phyloP scores from a whole-genome alignment of 2,329 filamentous ascomycete species.

The Phialocephala subalpina region DNA sequence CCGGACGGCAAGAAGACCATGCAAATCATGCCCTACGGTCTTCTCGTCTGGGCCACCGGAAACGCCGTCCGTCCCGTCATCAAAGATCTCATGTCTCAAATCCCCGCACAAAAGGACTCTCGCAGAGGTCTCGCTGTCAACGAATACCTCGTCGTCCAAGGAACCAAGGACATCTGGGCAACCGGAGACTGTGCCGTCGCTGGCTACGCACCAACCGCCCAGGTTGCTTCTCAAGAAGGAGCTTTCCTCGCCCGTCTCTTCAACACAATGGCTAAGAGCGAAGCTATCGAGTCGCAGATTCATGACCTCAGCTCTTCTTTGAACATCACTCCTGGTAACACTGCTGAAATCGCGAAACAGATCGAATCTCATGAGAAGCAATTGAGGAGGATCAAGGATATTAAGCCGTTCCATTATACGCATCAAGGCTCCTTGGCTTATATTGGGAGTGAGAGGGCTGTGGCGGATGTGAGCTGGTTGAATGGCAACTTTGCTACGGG shows the following conservation, averaged over 20 bases:
- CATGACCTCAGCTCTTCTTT: conserved; percentile 69
- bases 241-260: conserved; percentile 94
- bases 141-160: conserved; percentile 98
- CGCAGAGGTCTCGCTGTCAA: conserved; percentile 95
- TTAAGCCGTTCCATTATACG: conserved; percentile 98
- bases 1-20: conserved; percentile 86
- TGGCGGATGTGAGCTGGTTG: conserved; percentile 96
- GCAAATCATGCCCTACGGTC: conserved; percentile 88
- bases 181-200: conserved; percentile 97
- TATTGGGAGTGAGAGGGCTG: conserved; percentile 97
- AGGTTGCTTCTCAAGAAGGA: conserved; percentile 96
- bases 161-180: conserved; percentile 96
- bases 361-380: conserved; percentile 90
- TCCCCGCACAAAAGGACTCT: conserved; percentile 94
- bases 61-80: conserved; percentile 92
- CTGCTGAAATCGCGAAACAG: conserved; percentile 73
- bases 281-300: conserved; percentile 80
- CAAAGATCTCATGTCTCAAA: conserved; percentile 89
- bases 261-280: conserved; percentile 98
- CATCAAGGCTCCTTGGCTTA: conserved; percentile 97
- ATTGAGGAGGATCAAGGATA: conserved; percentile 87
- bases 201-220: conserved; percentile 96
- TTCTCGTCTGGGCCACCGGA: conserved; percentile 97
- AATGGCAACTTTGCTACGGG: conserved; percentile 95
- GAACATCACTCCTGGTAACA: conserved; percentile 67